Evolutionary conservation across 768 basidiomycete species (phyloP).

Genomic region (Chalciporus pseudorubinellus): DNA sequence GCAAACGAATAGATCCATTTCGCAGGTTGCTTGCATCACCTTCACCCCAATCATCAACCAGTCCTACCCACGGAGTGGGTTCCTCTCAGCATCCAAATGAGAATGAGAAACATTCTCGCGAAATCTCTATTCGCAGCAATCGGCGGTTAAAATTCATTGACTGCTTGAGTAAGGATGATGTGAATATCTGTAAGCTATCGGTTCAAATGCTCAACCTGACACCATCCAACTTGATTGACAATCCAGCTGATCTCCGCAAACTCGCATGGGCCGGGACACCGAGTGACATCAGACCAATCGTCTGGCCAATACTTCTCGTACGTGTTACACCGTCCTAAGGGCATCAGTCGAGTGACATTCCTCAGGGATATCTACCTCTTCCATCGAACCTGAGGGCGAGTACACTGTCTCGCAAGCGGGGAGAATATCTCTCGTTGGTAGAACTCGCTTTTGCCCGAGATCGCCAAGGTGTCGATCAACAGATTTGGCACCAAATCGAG

Average conservation of each 20-base stretch:
- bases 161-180: conserved; percentile 71
- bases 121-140: conserved; percentile 76
- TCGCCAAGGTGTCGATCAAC: conserved; percentile 83
- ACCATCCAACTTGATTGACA: conserved; percentile 4
- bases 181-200: conserved; percentile 68
- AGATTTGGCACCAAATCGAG: conserved; percentile 99
- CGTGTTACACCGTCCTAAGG: conserved; percentile 28
- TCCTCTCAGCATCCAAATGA: conserved; percentile 25
- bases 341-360: conserved; percentile 5
- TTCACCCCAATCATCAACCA: conserved; percentile 1
- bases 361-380: conserved; percentile 88
- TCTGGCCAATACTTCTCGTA: conserved; percentile 93
- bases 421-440: conserved; percentile 88
- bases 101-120: conserved; percentile 63
- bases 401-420: conserved; percentile 85
- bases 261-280: conserved; percentile 96
- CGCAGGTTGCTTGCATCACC: conserved; percentile 46
- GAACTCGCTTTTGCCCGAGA: conserved; percentile 87
- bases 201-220: neutral
- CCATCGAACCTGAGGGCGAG: conserved; percentile 70
- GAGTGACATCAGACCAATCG: conserved; percentile 78
- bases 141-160: conserved; percentile 79
- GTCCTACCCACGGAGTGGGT: conserved; percentile 7
- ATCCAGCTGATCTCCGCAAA: conserved; percentile 76
- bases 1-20: conserved; percentile 53